Percentiles rank a stretch among this genome's conserved stretches.
phyloP scores from a whole-genome alignment of 805 yeast genomes.

The Candida sithepensis region DNA sequence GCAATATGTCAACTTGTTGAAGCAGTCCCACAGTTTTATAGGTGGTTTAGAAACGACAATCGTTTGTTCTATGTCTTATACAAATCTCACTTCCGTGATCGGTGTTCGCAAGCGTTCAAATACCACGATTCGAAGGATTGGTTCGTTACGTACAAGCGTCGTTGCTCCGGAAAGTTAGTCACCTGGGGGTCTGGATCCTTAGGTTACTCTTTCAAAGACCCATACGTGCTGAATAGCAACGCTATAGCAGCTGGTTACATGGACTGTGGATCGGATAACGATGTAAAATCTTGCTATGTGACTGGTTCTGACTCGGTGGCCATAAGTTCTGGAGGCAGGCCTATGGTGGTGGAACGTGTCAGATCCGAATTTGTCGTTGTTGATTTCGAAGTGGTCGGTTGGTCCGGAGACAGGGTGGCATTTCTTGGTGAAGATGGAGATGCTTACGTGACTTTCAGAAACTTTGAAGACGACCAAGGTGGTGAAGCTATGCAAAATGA shows the following conservation, averaged over 20 bases:
- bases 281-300: neutral
- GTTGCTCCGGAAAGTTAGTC: constrained; percentile 4
- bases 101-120: neutral
- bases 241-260: neutral
- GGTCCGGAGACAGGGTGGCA: constrained; percentile 12
- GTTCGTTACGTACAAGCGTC: constrained; percentile 3
- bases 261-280: neutral
- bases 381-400: constrained; percentile 8
- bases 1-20: neutral
- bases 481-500: neutral
- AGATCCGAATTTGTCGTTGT: constrained; percentile 5
- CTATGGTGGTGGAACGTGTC: constrained; percentile 6
- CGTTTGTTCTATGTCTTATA: neutral
- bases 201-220: constrained; percentile 19
- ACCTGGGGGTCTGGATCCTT: constrained; percentile 13
- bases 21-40: neutral
- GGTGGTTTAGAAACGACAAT: neutral
- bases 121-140: constrained; percentile 2
- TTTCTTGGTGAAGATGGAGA: constrained; percentile 11
- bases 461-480: constrained; percentile 7
- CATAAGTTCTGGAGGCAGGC: constrained; percentile 8
- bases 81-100: constrained; percentile 3
- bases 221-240: neutral
- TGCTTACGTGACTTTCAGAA: constrained; percentile 4
- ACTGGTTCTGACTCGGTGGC: constrained; percentile 6